Percentiles rank a stretch among this genome's conserved stretches.
These are phyloP conservation scores for Phialophora verrucosa DNA, from an alignment of 2,329 filamentous ascomycete species.

Conservation along the genomic window DNA sequence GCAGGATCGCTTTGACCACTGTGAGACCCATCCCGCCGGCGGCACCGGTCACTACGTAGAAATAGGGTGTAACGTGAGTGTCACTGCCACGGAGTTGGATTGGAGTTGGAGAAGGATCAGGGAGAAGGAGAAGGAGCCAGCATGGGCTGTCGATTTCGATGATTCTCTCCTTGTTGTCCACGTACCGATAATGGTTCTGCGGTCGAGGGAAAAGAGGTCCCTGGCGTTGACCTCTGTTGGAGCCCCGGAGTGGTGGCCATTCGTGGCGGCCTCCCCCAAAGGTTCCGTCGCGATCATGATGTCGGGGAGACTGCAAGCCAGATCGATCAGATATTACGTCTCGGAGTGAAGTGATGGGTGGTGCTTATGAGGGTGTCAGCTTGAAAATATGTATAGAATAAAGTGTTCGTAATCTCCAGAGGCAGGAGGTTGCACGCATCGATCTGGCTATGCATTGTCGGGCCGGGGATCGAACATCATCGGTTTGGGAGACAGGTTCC, in stretches of 20 bases:
- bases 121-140: not conserved
- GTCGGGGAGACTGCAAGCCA: not conserved
- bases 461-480: not conserved
- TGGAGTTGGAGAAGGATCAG: not conserved
- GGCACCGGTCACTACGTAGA: conserved; percentile 13
- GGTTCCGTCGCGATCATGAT: not conserved
- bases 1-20: conserved; percentile 16
- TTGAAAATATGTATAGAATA: not conserved
- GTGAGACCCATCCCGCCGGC: conserved; percentile 14
- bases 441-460: not conserved
- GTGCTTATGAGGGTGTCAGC: not conserved
- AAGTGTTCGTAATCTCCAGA: not conserved
- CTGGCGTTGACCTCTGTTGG: not conserved
- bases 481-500: not conserved
- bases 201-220: conserved; percentile 16
- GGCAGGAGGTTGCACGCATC: not conserved
- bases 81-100: not conserved
- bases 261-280: not conserved
- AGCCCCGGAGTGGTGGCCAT: not conserved
- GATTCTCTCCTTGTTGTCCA: not conserved
- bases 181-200: conserved; percentile 16
- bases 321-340: not conserved
- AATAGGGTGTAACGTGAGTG: not conserved
- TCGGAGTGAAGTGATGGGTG: not conserved
- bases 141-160: not conserved